Evolutionary conservation across 169 alveolate species (phyloP).

Genomic region (Cryptosporidium canis): DNA sequence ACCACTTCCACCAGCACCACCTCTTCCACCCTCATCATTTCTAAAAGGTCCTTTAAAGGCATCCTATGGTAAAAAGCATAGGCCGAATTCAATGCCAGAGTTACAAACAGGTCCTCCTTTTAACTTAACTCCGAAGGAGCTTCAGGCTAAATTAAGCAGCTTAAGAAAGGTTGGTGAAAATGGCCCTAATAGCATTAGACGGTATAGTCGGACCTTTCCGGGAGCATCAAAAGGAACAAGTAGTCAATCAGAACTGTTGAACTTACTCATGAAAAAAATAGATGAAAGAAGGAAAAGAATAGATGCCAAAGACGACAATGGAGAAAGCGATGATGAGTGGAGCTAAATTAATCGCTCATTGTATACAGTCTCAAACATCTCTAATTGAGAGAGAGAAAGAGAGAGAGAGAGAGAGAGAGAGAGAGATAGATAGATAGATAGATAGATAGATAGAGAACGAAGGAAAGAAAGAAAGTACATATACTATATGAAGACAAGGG

Average conservation of each 20-base stretch:
- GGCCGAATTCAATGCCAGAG: background rate
- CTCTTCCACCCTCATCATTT: background rate
- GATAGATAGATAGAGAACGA: background rate
- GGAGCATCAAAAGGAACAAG: background rate
- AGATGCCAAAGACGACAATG: background rate
- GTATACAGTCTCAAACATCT: background rate
- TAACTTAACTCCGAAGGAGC: background rate
- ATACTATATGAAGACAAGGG: too few relatives aligned
- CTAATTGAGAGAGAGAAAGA: background rate
- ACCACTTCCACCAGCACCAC: constrained; percentile 11
- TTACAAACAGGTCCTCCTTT: background rate
- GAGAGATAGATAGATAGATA: too few relatives aligned
- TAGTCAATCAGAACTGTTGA: background rate
- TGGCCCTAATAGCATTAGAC: background rate
- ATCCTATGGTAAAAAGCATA: background rate
- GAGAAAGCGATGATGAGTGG: background rate
- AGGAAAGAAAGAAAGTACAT: background rate
- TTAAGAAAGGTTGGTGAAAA: background rate
- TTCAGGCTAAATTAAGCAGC: background rate
- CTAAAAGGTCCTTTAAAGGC: background rate
- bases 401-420: too few relatives aligned
- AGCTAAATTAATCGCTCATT: background rate
- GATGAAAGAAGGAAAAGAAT: background rate
- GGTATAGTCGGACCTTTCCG: background rate
- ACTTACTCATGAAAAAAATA: background rate